Evolutionary conservation across 2,329 filamentous ascomycete species (phyloP).

Genomic region (Monosporascus sp.): DNA sequence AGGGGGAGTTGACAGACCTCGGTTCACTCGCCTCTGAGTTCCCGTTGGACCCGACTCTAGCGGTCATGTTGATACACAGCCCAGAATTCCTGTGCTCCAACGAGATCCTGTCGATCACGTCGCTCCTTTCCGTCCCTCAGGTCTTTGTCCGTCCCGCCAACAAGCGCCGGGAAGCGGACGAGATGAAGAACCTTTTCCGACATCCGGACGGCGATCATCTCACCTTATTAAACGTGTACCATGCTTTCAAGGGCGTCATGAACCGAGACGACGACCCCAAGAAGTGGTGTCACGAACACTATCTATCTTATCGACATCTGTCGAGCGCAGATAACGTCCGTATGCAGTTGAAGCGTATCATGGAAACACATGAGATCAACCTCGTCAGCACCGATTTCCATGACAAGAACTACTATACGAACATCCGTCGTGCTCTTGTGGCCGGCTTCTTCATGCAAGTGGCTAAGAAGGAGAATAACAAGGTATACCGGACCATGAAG

Average conservation of each 20-base stretch:
- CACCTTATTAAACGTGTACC: conserved; percentile 94
- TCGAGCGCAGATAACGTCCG: conserved; percentile 94
- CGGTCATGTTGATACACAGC: conserved; percentile 96
- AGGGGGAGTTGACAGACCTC: conserved; percentile 83
- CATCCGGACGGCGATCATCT: conserved; percentile 93
- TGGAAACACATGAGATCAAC: conserved; percentile 86
- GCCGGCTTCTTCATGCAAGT: conserved; percentile 99
- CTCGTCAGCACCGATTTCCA: conserved; percentile 86
- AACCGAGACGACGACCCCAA: conserved; percentile 65
- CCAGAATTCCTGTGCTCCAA: conserved; percentile 99
- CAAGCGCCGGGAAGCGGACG: conserved; percentile 85
- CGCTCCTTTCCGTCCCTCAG: conserved; percentile 89
- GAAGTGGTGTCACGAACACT: conserved; percentile 96
- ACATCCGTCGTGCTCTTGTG: conserved; percentile 88
- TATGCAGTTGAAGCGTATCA: conserved; percentile 86
- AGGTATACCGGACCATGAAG: conserved; percentile 93
- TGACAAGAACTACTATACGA: conserved; percentile 96
- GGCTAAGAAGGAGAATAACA: conserved; percentile 85
- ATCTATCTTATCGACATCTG: conserved; percentile 82
- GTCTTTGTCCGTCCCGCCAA: conserved; percentile 85
- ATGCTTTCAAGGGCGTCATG: conserved; percentile 82
- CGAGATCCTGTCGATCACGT: conserved; percentile 92
- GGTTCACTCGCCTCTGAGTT: conserved; percentile 90
- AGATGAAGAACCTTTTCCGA: conserved; percentile 93
- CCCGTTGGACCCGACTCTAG: conserved; percentile 86